A percentile compares a stretch with the other conserved stretches of the same genome.
phyloP scores from a whole-genome alignment of 768 basidiomycete species.

The Mycena chlorophos region DNA sequence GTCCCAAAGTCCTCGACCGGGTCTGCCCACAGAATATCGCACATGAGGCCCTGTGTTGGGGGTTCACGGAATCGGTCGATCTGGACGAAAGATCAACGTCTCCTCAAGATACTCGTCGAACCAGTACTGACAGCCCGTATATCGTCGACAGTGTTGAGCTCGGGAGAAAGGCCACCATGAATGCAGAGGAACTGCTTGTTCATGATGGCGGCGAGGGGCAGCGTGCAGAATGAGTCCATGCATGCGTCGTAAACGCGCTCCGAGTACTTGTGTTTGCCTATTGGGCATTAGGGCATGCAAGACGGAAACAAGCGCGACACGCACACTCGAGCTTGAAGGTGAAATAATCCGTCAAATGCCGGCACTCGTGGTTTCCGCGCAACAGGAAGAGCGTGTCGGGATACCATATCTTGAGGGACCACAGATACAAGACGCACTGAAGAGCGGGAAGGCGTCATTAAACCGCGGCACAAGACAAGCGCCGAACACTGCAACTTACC shows the following conservation, averaged over 20 bases:
- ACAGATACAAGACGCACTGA: slow-evolving; percentile 97
- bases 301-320: slow-evolving; percentile 29
- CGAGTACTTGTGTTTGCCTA: slow-evolving; percentile 98
- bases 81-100: slow-evolving; percentile 39
- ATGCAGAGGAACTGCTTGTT: slow-evolving; percentile 99
- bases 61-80: slow-evolving; percentile 98
- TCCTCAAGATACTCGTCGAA: not conserved
- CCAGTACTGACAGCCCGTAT: slow-evolving; percentile 68
- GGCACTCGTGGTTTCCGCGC: slow-evolving; percentile 98
- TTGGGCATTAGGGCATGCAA: slow-evolving; percentile 8
- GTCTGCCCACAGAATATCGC: slow-evolving; percentile 98
- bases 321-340: slow-evolving; percentile 98
- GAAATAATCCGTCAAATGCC: slow-evolving; percentile 97
- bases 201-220: slow-evolving; percentile 96
- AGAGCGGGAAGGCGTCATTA: not conserved
- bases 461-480: not conserved
- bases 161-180: slow-evolving; percentile 94
- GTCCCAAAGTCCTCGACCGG: slow-evolving; percentile 96
- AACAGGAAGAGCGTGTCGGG: slow-evolving; percentile 95
- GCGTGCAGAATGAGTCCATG: slow-evolving; percentile 95
- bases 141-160: slow-evolving; percentile 93
- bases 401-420: slow-evolving; percentile 99
- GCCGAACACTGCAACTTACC: slow-evolving; percentile 41
- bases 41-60: slow-evolving; percentile 96
- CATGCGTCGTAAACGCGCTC: slow-evolving; percentile 95